Evolutionary conservation across 345 rosid species (phyloP).

Genomic region (Salix brachista): DNA sequence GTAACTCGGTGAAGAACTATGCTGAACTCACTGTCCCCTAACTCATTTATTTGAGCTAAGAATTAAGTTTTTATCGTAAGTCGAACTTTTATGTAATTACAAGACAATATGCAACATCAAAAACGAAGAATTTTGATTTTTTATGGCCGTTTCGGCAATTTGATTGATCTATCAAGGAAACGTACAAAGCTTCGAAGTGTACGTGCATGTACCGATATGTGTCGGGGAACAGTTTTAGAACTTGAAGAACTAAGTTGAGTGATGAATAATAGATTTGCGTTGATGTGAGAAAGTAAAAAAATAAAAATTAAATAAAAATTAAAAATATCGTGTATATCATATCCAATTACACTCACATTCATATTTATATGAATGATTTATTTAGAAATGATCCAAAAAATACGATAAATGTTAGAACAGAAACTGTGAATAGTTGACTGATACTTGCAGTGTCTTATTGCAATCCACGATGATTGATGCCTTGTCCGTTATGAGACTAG

Average conservation of each 20-base stretch:
- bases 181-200: not conserved
- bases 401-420: too few species aligned
- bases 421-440: too few species aligned
- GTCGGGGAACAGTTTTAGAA: not conserved
- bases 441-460: not conserved
- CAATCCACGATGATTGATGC: not conserved
- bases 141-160: not conserved
- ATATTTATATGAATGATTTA: not conserved
- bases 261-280: too few species aligned
- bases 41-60: not conserved
- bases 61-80: too few species aligned
- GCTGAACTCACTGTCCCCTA: not conserved
- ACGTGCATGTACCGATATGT: not conserved
- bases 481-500: not conserved
- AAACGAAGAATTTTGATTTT: not conserved
- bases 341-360: too few species aligned
- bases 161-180: not conserved
- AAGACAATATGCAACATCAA: not conserved
- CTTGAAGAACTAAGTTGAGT: not conserved
- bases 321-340: too few species aligned
- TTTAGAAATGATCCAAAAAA: not conserved
- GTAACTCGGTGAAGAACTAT: not conserved
- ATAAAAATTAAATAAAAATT: too few species aligned
- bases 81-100: not conserved
- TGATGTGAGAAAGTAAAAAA: too few species aligned